Percentiles rank a stretch among this genome's conserved stretches.
Evolutionary conservation across 148 eudicot genomes (phyloP).

Genomic region (Chenopodium quinoa): DNA sequence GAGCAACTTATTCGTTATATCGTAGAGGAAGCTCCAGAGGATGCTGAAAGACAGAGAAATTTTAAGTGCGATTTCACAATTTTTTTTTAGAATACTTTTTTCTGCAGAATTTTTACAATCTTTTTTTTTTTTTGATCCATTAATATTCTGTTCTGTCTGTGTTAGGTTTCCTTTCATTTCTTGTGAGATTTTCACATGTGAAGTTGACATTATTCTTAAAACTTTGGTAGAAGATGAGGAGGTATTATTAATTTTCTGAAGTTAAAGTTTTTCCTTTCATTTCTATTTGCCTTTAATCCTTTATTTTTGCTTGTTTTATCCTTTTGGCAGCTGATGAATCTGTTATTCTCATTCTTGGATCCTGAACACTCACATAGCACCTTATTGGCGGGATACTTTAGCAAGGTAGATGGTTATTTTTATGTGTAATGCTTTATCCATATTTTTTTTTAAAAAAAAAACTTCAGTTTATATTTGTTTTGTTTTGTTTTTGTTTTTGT

Average conservation of each 20-base stretch:
- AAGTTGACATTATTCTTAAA: constrained; percentile 89
- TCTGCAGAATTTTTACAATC: background rate
- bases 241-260: constrained; percentile 37
- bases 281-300: constrained; percentile 13
- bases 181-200: constrained; percentile 94
- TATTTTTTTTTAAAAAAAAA: too few species aligned
- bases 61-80: constrained; percentile 52
- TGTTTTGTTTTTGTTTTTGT: background rate
- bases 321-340: constrained; percentile 66
- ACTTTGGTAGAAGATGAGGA: constrained; percentile 94
- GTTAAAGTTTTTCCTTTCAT: background rate
- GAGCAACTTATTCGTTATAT: constrained; percentile 74
- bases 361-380: constrained; percentile 73
- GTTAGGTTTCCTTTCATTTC: constrained; percentile 87
- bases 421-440: background rate
- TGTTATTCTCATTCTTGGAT: constrained; percentile 81
- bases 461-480: too few species aligned
- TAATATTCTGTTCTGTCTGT: background rate
- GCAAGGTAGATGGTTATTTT: constrained; percentile 54
- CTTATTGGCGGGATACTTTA: constrained; percentile 84
- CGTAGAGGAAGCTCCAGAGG: constrained; percentile 87
- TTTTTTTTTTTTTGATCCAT: constrained; percentile 9
- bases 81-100: constrained; percentile 7
- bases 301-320: constrained; percentile 8
- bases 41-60: constrained; percentile 67